Evolutionary conservation across 2,329 filamentous ascomycete genomes (phyloP), one percentile per base, ranked within the genome.

Genomic region (Clathrospora elynae): DNA sequence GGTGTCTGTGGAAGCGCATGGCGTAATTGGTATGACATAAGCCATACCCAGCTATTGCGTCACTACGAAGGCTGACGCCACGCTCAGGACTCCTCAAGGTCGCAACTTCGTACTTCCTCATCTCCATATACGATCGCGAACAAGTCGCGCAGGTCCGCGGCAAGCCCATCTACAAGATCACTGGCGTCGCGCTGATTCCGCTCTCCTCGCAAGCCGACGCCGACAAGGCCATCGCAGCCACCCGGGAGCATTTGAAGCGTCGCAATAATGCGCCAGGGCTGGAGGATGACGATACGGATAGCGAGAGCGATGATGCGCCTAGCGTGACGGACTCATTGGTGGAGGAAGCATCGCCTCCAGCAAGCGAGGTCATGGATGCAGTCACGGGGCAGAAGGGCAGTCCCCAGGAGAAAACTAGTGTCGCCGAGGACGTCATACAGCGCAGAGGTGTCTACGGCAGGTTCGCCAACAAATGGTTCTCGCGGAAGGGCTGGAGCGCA

Each of bases 391-490:
- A 64, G 30, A 56, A 46, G 35, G 51, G 49, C 4, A 47, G 54
- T 7, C 34, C 42, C 3, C 48, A 60, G 51, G 63, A 37, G 19
- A 54, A 52, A 17, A 66, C 67, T 10, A 90, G 85, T 55, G 84
- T 96, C 46, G 90, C 87, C 0, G 85, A 95, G 68, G 88, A 97
- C 73, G 91, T 97, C 1, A 92, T 96, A 39, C 82, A 84, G 24
- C 85, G 83, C 43, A 86, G 84, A 57, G 90, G 91, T 0, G 85
- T 84, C 51, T 97, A 96, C 68, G 92, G 91, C 4, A 80, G 88
- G 24, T 96, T 97, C 67, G 89, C 92, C 0, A 83, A 90, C 51
- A 84, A 86, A 46, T 99, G 93, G 93, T 93, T 97, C 65, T 93
- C 89, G 29, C 84, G 82, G 52, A 86, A 84, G 49, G 90, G 88